Evolutionary conservation across 2,329 filamentous ascomycete species (phyloP), one percentile per base, ranked within the genome.

Genomic region (Nemania abortiva): DNA sequence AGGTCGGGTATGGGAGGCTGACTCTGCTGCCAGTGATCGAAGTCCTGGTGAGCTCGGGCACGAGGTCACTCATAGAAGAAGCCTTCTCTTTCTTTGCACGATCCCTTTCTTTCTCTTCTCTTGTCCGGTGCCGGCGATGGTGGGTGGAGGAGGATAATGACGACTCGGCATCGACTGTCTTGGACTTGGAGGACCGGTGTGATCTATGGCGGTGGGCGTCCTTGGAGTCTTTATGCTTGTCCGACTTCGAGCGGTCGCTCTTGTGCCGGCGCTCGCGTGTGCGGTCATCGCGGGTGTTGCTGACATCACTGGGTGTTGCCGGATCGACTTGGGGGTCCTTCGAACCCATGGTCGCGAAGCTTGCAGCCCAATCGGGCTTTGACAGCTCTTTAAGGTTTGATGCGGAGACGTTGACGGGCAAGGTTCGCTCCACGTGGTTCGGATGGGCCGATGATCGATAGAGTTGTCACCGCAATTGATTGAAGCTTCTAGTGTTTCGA

Each of bases 1-100:
- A 79, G 58, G 54, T 72, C 29, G 78, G 78, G 58, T 79, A 79
- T 20, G 77, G 77, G 62, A 79, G 61, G 72, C 76, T 79, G 66
- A 78, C 71, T 61, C 77, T 72, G 71, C 77, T 79, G 63, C 72
- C 70, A 29, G 70, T 56, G 49, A 75, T 34, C 29, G 73, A 74
- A 6, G 71, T 73, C 56, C 70, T 74, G 15, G 70, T 54, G 34
- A 79, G 66, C 67, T 79, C 78, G 56, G 78, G 77, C 3, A 78
- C 74, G 24, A 79, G 71, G 50, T 79, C 77, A 54, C 59, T 77
- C 77, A 78, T 77, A 24, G 75, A 78, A 11, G 76, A 74, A 34
- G 74, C 71, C 67, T 74, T 77, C 47, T 73, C 75, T 56, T 70
- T 66, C 63, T 61, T 76, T 53, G 75, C 74, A n/a, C 73, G 73